Percentiles rank a stretch among this genome's conserved stretches.
Evolutionary conservation across 129 eudicot genomes (phyloP).

Genomic region (Sambucus nigra): DNA sequence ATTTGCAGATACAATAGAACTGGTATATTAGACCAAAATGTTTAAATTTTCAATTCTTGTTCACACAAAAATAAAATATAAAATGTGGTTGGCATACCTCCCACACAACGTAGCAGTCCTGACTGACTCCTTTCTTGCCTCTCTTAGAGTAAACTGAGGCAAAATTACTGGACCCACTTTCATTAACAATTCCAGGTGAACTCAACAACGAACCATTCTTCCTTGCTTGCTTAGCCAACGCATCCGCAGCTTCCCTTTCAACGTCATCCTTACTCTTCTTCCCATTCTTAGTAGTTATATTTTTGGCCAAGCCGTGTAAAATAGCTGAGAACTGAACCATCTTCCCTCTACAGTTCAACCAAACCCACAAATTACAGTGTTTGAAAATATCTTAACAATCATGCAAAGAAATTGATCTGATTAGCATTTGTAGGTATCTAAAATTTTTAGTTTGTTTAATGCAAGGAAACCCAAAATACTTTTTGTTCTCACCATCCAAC

Average conservation of each 20-base stretch:
- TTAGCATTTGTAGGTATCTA: too few relatives aligned
- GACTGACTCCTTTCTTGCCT: conserved; percentile 79
- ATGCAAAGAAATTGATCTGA: too few relatives aligned
- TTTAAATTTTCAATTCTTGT: neutral
- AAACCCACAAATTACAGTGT: conserved; percentile 16
- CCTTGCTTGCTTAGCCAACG: conserved; percentile 59
- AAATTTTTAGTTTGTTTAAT: too few relatives aligned
- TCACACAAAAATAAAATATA: neutral
- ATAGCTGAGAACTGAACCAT: conserved; percentile 78
- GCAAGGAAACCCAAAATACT: too few relatives aligned
- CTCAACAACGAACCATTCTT: conserved; percentile 46
- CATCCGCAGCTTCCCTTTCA: conserved; percentile 57
- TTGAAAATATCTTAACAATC: neutral
- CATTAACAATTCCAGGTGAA: conserved; percentile 45
- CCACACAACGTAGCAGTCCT: conserved; percentile 72
- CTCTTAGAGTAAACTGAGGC: conserved; percentile 53
- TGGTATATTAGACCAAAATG: neutral
- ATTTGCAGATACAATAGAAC: neutral
- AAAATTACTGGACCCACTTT: conserved; percentile 29
- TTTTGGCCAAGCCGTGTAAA: conserved; percentile 48
- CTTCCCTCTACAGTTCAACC: conserved; percentile 16
- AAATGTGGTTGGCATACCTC: conserved; percentile 39
- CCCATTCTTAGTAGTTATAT: conserved; percentile 33
- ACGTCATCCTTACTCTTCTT: conserved; percentile 33
- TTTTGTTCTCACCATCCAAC: too few relatives aligned